Evolutionary conservation across 2,329 filamentous ascomycete genomes (phyloP).

Genomic region (Neurospora sp.): DNA sequence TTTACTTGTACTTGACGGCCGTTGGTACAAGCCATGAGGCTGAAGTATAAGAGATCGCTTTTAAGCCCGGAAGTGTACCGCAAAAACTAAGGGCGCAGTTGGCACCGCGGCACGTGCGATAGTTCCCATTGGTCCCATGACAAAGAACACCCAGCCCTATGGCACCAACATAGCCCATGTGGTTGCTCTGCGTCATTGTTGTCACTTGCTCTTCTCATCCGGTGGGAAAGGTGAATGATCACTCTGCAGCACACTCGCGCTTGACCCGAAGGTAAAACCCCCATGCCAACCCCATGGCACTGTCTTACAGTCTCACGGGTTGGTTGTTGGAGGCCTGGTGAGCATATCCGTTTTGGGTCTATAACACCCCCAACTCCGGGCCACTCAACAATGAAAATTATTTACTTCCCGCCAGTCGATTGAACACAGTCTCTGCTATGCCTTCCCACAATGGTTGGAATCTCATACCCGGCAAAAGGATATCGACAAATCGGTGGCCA

Average conservation of each 20-base stretch:
- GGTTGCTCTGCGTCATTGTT: neutral
- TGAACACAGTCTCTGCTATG: neutral
- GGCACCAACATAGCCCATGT: neutral
- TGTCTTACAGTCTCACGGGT: neutral
- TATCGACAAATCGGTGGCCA: neutral
- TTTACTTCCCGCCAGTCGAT: neutral
- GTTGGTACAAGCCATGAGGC: neutral
- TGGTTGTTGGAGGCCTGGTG: neutral
- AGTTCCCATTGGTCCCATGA: neutral
- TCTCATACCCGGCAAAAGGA: neutral
- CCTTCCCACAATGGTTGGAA: neutral
- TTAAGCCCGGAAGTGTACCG: neutral
- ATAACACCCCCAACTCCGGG: neutral
- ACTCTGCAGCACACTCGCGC: neutral
- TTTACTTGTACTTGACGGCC: neutral
- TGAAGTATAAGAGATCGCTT: neutral
- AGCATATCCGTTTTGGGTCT: neutral
- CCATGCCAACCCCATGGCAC: neutral
- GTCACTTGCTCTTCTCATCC: neutral
- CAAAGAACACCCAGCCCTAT: neutral
- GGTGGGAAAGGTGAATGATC: neutral
- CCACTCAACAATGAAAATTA: neutral
- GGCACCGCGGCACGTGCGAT: neutral
- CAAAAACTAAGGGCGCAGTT: neutral
- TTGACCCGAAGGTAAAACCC: neutral